Evolutionary conservation across 768 basidiomycete species (phyloP), one percentile per base, ranked within the genome.

Genomic region (Trichaptum fuscoviolaceum): DNA sequence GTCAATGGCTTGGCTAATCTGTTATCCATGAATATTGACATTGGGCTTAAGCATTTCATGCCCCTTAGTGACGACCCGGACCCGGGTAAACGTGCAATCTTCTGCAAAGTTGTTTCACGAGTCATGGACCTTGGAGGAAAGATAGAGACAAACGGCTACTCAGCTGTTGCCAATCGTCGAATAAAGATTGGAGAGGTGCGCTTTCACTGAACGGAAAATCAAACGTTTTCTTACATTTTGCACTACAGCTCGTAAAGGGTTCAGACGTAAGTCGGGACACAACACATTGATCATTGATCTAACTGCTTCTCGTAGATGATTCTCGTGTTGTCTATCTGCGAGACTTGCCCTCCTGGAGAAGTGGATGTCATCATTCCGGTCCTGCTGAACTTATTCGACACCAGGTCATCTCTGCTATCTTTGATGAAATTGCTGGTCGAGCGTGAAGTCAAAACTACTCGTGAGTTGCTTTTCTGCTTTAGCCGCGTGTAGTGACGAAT

Each of bases 21-120:
- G 7, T 88, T 96, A 65, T 85, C 83, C 35, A 85, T 93, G 15
- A 96, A 96, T 73, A 88, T 91, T 18, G 92, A 95, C 72, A 89
- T 87, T 70, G 95, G 93, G 6, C 87, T 96, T 73, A 95, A 94
- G 74, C 92, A 96, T 74, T 94, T 91, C 71, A 84, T 96, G 24
- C 79, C 87, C 5, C 80, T 92, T 67, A 92, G 91, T 0, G 94
- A 93, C 70, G 89, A 92, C 71, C 74, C 80, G 24, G 90, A 95
- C 71, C 78, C 82, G 26, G 77, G 83, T 52, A 88, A 90, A 71
- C 85, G 93, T 17, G 82, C 85, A 10, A 92, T 95, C 26, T 97
- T 95, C 72, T 87, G 93, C 17, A 87, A 91, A 70, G 88, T 95
- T 7, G 92, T 96, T 73, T 87, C 91, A 52, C 84, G 89, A 52